phyloP scores from a whole-genome alignment of 176 grass and related monocot species.

The Elaeis guineensis region DNA sequence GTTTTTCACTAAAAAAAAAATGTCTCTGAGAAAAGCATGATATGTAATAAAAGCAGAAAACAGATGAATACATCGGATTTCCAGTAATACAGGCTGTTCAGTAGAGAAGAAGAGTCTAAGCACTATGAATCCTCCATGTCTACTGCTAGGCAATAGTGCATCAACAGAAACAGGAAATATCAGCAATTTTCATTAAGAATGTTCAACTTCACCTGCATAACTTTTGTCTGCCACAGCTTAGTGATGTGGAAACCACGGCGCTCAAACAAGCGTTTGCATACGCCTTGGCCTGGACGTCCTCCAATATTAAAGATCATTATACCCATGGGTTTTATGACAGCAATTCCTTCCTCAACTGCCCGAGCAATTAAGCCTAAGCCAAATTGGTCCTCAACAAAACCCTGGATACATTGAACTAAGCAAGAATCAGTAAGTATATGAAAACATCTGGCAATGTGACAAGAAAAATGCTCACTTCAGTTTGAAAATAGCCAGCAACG shows the following conservation, averaged over 20 bases:
- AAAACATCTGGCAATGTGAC: background rate
- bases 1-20: too few species aligned
- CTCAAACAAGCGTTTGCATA: slow-evolving; percentile 79
- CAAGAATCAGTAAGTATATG: slow-evolving; percentile 8
- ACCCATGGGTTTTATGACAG: slow-evolving; percentile 94
- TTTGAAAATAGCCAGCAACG: too few species aligned
- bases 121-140: too few species aligned
- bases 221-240: slow-evolving; percentile 98
- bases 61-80: too few species aligned
- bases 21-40: too few species aligned
- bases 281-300: slow-evolving; percentile 94
- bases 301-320: slow-evolving; percentile 98
- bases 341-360: slow-evolving; percentile 96
- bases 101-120: too few species aligned
- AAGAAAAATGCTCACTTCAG: too few species aligned
- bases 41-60: too few species aligned
- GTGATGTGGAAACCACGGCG: slow-evolving; percentile 80
- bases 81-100: too few species aligned
- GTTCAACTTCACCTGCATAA: slow-evolving; percentile 61
- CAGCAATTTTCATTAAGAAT: too few species aligned
- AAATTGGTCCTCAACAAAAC: slow-evolving; percentile 97
- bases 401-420: slow-evolving; percentile 32
- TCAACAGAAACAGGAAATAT: too few species aligned
- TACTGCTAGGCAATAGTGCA: too few species aligned
- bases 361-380: slow-evolving; percentile 94